Evolutionary conservation across 441 rosid genomes (phyloP).

Genomic region (Flueggea neowawraea): DNA sequence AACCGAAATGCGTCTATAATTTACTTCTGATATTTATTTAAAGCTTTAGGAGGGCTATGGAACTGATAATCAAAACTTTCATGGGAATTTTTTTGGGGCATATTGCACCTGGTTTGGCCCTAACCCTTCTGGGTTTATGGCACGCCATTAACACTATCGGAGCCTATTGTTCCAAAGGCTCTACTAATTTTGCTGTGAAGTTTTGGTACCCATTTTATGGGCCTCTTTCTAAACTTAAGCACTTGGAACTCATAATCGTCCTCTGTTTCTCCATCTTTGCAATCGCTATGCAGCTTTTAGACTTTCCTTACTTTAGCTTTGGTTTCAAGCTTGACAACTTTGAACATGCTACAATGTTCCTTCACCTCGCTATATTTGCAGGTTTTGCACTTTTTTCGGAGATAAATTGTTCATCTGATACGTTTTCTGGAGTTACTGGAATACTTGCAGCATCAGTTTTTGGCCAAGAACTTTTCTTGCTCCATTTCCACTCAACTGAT

Average conservation of each 20-base stretch:
- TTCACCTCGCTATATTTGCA: conserved; percentile 73
- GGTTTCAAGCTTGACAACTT: conserved; percentile 54
- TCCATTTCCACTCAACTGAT: conserved; percentile 84
- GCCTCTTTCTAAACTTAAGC: conserved; percentile 30
- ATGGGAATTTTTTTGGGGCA: conserved; percentile 85
- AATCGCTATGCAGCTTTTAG: conserved; percentile 46
- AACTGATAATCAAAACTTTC: conserved; percentile 16
- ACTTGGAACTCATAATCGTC: conserved; percentile 54
- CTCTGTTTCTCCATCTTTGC: conserved; percentile 55
- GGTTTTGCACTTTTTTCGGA: conserved; percentile 63
- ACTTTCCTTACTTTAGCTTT: conserved; percentile 50
- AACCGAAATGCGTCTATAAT: too few species aligned
- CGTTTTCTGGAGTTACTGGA: conserved; percentile 47
- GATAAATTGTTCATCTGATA: conserved; percentile 36
- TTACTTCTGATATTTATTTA: conserved; percentile 7
- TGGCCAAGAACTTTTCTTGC: conserved; percentile 79
- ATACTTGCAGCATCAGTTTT: conserved; percentile 65
- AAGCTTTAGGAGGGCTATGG: conserved; percentile 13
- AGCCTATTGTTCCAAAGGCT: conserved; percentile 56
- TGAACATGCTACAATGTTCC: conserved; percentile 81
- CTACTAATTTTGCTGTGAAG: conserved; percentile 33
- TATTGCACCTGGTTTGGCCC: conserved; percentile 61
- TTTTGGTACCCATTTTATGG: conserved; percentile 55
- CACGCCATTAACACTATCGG: conserved; percentile 61
- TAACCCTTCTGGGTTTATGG: conserved; percentile 79